These are phyloP conservation scores for Lentinula boryana DNA, from an alignment of 768 basidiomycete genomes.

Conservation along the genomic window DNA sequence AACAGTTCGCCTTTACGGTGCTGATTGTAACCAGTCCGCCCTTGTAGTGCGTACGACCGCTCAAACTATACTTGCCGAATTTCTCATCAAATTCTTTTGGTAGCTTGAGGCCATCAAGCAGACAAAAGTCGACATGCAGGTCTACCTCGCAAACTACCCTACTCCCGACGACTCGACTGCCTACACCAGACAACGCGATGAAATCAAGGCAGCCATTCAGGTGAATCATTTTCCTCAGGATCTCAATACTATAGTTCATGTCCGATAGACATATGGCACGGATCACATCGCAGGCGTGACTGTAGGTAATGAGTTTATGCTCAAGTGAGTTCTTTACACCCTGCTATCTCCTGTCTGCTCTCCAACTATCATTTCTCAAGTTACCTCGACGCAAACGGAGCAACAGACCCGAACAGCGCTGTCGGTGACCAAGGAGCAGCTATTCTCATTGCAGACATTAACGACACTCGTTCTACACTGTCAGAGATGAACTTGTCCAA, in stretches of 20 bases:
- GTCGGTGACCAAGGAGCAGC: constrained; percentile 51
- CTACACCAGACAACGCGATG: constrained; percentile 66
- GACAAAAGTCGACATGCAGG: constrained; percentile 82
- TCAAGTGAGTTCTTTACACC: constrained; percentile 45
- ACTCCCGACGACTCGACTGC: constrained; percentile 57
- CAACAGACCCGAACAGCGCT: constrained; percentile 47
- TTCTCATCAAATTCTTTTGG: not conserved
- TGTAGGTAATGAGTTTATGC: constrained; percentile 89
- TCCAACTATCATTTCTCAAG: constrained; percentile 25
- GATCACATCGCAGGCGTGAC: constrained; percentile 74
- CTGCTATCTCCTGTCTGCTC: not conserved
- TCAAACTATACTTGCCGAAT: not conserved
- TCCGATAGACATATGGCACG: constrained; percentile 55
- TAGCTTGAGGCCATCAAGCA: constrained; percentile 84
- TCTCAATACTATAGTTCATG: not conserved
- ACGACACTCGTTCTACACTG: constrained; percentile 57
- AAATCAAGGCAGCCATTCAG: constrained; percentile 61
- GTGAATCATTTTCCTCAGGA: not conserved
- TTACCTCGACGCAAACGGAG: constrained; percentile 48
- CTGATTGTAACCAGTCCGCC: constrained; percentile 80
- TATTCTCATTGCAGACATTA: constrained; percentile 61
- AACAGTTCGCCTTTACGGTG: constrained; percentile 80
- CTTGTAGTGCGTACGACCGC: constrained; percentile 48
- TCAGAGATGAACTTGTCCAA: constrained; percentile 49
- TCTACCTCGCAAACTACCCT: constrained; percentile 72